Base-by-base conservation (phyloP, 352 stramenopile species). In the Pythium oligandrum region DNA sequence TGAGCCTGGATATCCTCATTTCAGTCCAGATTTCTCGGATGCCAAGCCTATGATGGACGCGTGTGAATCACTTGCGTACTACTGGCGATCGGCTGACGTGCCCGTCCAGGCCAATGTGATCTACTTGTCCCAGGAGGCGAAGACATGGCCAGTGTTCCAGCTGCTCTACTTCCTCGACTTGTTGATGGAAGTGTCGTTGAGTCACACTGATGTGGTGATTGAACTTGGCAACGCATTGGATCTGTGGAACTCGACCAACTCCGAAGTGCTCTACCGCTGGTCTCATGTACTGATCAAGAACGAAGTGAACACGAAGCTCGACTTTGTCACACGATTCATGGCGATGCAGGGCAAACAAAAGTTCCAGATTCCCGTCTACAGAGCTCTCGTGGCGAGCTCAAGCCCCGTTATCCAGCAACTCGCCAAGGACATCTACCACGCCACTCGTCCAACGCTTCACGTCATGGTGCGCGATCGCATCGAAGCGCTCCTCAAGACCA, bases 401-500 rank as follows among this genome's bases (percentile, higher is more conserved):
- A 77, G 70, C 40, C 39, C 63, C 4, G 45, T 51, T 30, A 63
- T 86, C 17, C 70, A 63, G 8, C 59, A 63, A 44, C 84, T 88
- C 32, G 80, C 75, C 1, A 32, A 36, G 4, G 51, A 82, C 1
- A 77, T 70, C 1, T 89, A 86, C 53, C 55, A 46, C 12, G 60
- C 50, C 40, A 83, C 65, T 7, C 71, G 71, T 34, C 61, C 50
- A 11, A 70, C 70, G 42, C 61, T 91, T n/a, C 80, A 91, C 36
- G 75, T 91, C 36, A 91, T 91, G 78, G 80, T 91, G 44, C 78
- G 80, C 36, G 78, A 83, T 39, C 74, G 80, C 39, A 73, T 91
- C 33, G 74, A 86, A 46, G 35, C 69, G 34, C 57, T 88, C 7
- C 59, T 91, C 8, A 43, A 39, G n/a, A 59, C 55, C 4, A 71